Evolutionary conservation across 2,329 filamentous ascomycete genomes (phyloP), one percentile per base, ranked within the genome.

Genomic region (Exophiala dermatitidis): DNA sequence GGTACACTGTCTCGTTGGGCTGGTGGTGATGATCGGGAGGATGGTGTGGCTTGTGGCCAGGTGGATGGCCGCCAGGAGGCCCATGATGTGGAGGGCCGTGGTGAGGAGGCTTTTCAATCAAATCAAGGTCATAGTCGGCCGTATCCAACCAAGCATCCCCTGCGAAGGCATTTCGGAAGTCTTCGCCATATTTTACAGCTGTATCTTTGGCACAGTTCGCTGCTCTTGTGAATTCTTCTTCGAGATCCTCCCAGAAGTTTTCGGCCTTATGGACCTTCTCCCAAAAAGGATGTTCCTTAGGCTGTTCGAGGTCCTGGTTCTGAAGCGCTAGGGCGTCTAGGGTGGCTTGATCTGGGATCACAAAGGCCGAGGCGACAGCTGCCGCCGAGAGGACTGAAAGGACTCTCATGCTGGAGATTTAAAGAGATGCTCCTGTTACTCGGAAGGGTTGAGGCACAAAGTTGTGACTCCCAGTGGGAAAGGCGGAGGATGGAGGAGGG

Each of bases 1-100:
- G 75, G 70, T 90, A 95, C 42, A 95, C 80, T 19, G 89, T 94
- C 65, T 78, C 71, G 65, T 89, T 85, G 4, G 80, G 74, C 57
- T 73, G 72, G 59, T 74, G 68, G 53, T 71, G 64, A 58, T 72
- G 63, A 19, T 19, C 19, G 31, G 63, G 62, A 50, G 55, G 66
- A 52, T 72, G 69, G 40, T 68, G 68, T 66, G 65, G 67, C 59
- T 49, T 50, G 37, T 48, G 43, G 36, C 45, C 34, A 28, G 56
- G 42, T 5, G 53, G 63, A 67, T 66, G 50, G 12, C 58, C 53
- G 36, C 57, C 58, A 31, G 53, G 58, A 19, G 50, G 52, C 3
- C 47, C 50, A 12, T 41, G 42, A 31, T 50, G 49, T 28, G 4
- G 79, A 52, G 57, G 54, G 30, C 47, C 65, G 52, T 71, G 69